Conservation (phyloP, 169 alveolate genomes). For the Plasmodium adleri region DNA sequence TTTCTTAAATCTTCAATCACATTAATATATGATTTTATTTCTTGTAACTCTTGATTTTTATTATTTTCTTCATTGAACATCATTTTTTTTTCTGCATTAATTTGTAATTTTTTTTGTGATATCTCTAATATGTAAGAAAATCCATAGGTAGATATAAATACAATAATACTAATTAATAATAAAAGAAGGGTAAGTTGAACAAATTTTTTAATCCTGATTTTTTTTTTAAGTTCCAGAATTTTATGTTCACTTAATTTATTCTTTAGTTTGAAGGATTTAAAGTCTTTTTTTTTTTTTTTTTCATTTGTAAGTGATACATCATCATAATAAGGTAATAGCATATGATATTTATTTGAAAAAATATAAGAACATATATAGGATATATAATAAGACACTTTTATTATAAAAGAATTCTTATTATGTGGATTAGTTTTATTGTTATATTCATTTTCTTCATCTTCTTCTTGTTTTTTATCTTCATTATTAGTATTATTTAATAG, state of each 20-base stretch:
- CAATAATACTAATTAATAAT: conserved; percentile 19
- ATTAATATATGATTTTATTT: conserved; percentile 45
- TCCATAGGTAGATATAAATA: conserved; percentile 29
- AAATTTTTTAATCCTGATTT: conserved; percentile 24
- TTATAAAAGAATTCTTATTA: background rate
- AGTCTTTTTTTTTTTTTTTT: conserved; percentile 2
- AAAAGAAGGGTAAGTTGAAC: conserved; percentile 31
- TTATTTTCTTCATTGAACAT: conserved; percentile 19
- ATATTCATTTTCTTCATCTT: background rate
- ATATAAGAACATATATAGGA: conserved; percentile 7
- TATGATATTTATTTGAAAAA: conserved; percentile 44
- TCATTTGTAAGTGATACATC: conserved; percentile 18
- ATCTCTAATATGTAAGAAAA: conserved; percentile 56
- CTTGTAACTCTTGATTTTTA: conserved; percentile 16
- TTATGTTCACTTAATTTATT: conserved; percentile 39
- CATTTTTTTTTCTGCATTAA: conserved; percentile 4
- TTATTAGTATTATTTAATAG: conserved; percentile 18
- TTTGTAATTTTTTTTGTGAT: conserved; percentile 40
- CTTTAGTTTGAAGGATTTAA: conserved; percentile 9
- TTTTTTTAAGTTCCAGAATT: conserved; percentile 47
- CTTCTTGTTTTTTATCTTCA: conserved; percentile 1
- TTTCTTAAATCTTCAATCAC: conserved; percentile 66
- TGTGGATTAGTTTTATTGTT: background rate
- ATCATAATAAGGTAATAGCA: conserved; percentile 43
- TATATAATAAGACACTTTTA: conserved; percentile 10